Base-by-base conservation (phyloP, 1,284 basidiomycete genomes). In the Fereydounia khargensis region DNA sequence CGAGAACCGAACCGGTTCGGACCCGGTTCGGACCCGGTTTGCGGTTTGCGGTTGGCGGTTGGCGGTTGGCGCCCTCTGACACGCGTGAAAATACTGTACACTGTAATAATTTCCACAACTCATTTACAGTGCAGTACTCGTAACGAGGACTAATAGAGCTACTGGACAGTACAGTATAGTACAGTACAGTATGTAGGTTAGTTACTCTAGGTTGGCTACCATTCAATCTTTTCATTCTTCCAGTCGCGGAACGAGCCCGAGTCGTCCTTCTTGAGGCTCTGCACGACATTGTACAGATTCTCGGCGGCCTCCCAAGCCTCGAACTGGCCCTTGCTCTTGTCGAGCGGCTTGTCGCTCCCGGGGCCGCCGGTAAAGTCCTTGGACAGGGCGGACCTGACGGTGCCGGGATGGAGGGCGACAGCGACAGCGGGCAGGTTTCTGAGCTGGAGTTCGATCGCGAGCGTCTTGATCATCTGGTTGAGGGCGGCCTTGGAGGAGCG, bases 401-500 rank as follows among this genome's bases (percentile, higher is more conserved):
- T 70, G 24, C 45, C 78, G 11, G 69, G 56, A 61, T 74, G 79
- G 41, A 79, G 75, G 2, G 60, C 77, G 4, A 78, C 61, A 11
- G 78, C 72, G 33, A 87, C 80, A 9, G 83, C 82, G 6, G 80
- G 79, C 3, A 74, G 78, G 48, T 79, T 80, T 60, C 81, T 80
- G 34, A 74, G 49, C 73, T 80, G 78, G 50, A 87, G 79, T 65
- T 87, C 83, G 47, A 83, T 77, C 67, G 86, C 83, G 51, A 86
- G 82, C 2, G 84, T 86, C 48, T 83, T 82, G 66, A 87, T 78
- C 37, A 85, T 79, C 72, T 87, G 85, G 69, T 88, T 87, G 47
- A 87, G 79, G 33, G 86, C 86, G 0, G 86, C 83, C 72, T 88
- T 88, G 43, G 85, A 86, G 44, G 85, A 79, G 33, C 86, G 81